Percentiles rank a stretch among this genome's conserved stretches.
Conservation (phyloP, 2,329 filamentous ascomycete genomes). For the Nannizzia gypsea region DNA sequence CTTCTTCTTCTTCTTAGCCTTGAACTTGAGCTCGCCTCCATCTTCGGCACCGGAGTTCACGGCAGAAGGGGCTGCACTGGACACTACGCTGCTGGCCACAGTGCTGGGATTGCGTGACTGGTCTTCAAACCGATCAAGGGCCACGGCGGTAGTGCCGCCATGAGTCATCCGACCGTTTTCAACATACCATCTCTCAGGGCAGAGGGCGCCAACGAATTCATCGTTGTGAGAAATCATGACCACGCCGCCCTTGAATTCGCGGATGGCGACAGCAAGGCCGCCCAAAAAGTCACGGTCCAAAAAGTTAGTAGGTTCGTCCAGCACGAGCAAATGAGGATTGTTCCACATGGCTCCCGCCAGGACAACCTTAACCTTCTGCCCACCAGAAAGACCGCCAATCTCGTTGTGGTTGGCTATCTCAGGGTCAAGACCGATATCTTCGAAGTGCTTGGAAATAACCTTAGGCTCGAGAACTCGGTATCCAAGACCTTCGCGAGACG, state of each 20-base stretch:
- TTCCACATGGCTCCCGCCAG: conserved; percentile 97
- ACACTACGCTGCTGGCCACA: conserved; percentile 47
- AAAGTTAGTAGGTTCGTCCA: conserved; percentile 99
- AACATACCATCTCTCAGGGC: conserved; percentile 94
- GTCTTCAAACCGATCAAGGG: conserved; percentile 81
- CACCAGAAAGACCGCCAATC: conserved; percentile 88
- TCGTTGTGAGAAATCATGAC: conserved; percentile 99
- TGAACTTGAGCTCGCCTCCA: conserved; percentile 67
- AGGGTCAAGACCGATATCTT: conserved; percentile 88
- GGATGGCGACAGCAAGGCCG: conserved; percentile 91
- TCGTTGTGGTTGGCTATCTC: conserved; percentile 99
- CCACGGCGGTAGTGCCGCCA: conserved; percentile 57
- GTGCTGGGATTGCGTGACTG: conserved; percentile 46
- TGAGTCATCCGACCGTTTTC: conserved; percentile 75
- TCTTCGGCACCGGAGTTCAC: conserved; percentile 79
- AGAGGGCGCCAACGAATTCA: conserved; percentile 91
- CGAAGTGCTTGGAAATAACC: conserved; percentile 94
- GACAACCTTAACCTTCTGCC: conserved; percentile 98
- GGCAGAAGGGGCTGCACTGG: conserved; percentile 49
- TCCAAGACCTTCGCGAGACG: conserved; percentile 93
- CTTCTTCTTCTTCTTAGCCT: conserved; percentile 91
- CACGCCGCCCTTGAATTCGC: conserved; percentile 95
- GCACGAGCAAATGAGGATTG: conserved; percentile 91
- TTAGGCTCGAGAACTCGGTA: conserved; percentile 89
- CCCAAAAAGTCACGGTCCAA: conserved; percentile 95